Base-by-base conservation (phyloP, 257 asterid genomes). In the Striga asiatica region DNA sequence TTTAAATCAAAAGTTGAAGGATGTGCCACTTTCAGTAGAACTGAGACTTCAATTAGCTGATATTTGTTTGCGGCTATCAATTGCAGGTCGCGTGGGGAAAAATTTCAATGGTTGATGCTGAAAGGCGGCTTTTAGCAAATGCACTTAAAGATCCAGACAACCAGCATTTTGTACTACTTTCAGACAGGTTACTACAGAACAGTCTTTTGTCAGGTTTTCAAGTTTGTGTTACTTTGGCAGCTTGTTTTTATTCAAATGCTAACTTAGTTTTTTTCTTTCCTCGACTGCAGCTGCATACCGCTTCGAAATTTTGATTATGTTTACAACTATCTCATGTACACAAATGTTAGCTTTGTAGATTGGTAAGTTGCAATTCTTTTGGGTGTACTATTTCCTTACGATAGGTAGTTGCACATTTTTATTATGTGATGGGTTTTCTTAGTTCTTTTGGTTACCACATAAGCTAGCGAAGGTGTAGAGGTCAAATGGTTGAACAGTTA, bases 91-190 rank as follows among this genome's bases (percentile, higher is more conserved):
- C 24, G 5, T 92, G 99, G 99, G 99, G 99, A 39, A 85, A 74
- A 78, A 85, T 88, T 62, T 92, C 99, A 22, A 92, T 92, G 99
- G 94, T 92, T 61, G 97, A 92, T 71, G 99, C 97, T 66, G 99
- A 92, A 77, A 88, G 76, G 70, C 79, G 99, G 48, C 97, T 92
- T 65, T 66, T 92, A 67, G 94, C 71, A 14, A 67, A 83, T 72
- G 96, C 99, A 2, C 94, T 92, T 19, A 72, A 71, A 56, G 99
- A 92, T 70, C 76, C 87, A 50, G 91, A 80, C 62, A 92, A 92
- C 65, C 88, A 72, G 68, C 95, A 92, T 51, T 92, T 92, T 62
- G 85, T 92, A 23, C 80, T 92, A 52, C 94, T 92, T 52, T 92
- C 99, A 14, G 99, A 92, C 80, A 92, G 97, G 99, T 85, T 72